Evolutionary conservation across 208 protist genomes (phyloP).

Genomic region (Leishmania martiniquensis): DNA sequence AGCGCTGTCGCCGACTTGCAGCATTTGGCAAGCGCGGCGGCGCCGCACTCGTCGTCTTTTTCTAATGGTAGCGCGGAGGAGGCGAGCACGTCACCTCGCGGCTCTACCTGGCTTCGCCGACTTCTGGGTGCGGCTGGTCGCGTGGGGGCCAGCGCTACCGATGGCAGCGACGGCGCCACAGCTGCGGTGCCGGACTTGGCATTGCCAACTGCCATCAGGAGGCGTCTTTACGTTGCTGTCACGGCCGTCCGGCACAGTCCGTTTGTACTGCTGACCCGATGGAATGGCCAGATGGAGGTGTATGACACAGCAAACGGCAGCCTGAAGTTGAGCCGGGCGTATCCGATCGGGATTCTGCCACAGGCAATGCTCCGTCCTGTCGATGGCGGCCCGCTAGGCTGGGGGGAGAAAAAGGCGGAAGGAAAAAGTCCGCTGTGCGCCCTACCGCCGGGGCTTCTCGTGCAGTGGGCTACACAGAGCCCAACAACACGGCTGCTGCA

Average conservation of each 20-base stretch:
- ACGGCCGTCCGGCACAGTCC: constrained; percentile 64
- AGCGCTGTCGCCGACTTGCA: constrained; percentile 25
- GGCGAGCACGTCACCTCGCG: neutral
- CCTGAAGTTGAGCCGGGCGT: constrained; percentile 26
- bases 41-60: neutral
- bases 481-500: constrained; percentile 41
- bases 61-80: neutral
- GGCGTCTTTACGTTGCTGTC: constrained; percentile 53
- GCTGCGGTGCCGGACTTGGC: neutral
- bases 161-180: neutral
- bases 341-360: constrained; percentile 48
- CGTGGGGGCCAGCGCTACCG: neutral
- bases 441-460: constrained; percentile 20
- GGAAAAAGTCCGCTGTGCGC: neutral
- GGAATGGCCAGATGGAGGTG: constrained; percentile 69
- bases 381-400: neutral
- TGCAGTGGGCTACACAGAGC: constrained; percentile 47
- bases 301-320: constrained; percentile 33
- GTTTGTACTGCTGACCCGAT: constrained; percentile 63
- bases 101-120: constrained; percentile 21
- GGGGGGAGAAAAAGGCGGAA: neutral
- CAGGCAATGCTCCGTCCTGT: constrained; percentile 21
- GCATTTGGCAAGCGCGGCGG: neutral
- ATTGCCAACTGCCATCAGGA: constrained; percentile 7
- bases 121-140: constrained; percentile 8